Evolutionary conservation across 1,284 basidiomycete species (phyloP).

Genomic region (Ganoderma meredithae): DNA sequence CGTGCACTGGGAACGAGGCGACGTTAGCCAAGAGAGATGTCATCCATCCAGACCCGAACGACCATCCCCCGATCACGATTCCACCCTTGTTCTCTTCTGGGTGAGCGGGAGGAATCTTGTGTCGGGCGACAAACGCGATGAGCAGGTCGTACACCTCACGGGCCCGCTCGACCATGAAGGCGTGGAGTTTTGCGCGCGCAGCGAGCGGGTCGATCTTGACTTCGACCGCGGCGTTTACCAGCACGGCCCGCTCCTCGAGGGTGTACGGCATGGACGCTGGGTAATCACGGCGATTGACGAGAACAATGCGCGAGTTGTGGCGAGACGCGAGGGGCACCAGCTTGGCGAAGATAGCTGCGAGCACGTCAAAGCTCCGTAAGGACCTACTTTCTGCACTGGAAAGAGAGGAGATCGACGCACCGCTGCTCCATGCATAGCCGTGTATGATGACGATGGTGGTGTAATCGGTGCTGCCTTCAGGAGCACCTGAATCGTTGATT

Average conservation of each 20-base stretch:
- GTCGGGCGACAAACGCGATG: not conserved
- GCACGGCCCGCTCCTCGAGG: conserved; percentile 27
- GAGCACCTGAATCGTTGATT: conserved; percentile 22
- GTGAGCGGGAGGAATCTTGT: conserved; percentile 1
- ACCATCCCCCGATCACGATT: conserved; percentile 6
- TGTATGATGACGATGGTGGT: conserved; percentile 36
- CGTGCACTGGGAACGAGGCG: conserved; percentile 1
- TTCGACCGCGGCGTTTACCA: conserved; percentile 16
- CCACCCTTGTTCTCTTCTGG: conserved; percentile 4
- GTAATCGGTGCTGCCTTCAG: conserved; percentile 22
- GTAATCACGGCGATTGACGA: conserved; percentile 21
- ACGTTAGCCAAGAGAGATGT: conserved; percentile 6
- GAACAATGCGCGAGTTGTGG: conserved; percentile 20
- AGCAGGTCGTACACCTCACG: conserved; percentile 11
- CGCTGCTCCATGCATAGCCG: conserved; percentile 33
- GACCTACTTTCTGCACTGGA: not conserved
- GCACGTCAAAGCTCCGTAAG: not conserved
- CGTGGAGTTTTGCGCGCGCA: conserved; percentile 2
- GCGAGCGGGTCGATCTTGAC: conserved; percentile 19
- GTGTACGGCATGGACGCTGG: conserved; percentile 17
- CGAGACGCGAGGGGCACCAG: not conserved
- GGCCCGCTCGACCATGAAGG: conserved; percentile 4
- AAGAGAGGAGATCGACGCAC: conserved; percentile 20
- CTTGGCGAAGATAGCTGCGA: not conserved
- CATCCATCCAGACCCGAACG: conserved; percentile 9